Base-by-base conservation (phyloP, 2,329 filamentous ascomycete genomes). In the Trematosphaeria pertusa region DNA sequence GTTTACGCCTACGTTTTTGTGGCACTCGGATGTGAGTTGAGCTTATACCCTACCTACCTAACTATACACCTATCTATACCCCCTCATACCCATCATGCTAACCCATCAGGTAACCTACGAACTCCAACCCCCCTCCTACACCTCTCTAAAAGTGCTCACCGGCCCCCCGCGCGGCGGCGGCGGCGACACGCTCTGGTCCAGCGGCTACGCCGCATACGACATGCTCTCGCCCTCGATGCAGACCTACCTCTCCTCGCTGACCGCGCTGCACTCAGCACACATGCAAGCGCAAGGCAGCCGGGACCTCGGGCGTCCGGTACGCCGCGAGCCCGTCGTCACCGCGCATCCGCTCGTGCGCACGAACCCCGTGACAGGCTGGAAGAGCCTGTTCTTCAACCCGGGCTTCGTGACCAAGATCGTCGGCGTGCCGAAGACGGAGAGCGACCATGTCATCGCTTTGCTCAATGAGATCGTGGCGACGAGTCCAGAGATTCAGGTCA, bases 401-500 rank as follows among this genome's bases (percentile, higher is more conserved):
- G 80, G 80, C 0, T 84, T 84, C 56, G 79, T 83, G 5, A 81
- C 76, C 7, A 77, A 78, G 50, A 83, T 84, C 37, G 75, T 82
- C n/a, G 82, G 81, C 2, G 73, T 84, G 2, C 81, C 82, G 2
- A 81, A 82, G 54, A 76, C 75, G 0, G 81, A 83, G 65, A 77
- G 73, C 24, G 78, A 83, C 52, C 69, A 74, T 32, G 80, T 82
- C 52, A 74, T 83, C 49, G 60, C 65, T 2, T 75, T 78, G 36
- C 71, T 85, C 24, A 82, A 81, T 24, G 78, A 82, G 57, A 71
- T 84, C 18, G 75, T 84, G 5, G 69, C 78, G 2, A 81, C 80
- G 1, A 83, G 78, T 5, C 86, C 87, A 32, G 88, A 91, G 67
- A 76, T 87, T 48, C 87, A 90, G 58, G 86, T 82, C 5, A 79